Evolutionary conservation across 192 early-diverging fungal species (phyloP).

Genomic region (Globomyces pollinis-pini): DNA sequence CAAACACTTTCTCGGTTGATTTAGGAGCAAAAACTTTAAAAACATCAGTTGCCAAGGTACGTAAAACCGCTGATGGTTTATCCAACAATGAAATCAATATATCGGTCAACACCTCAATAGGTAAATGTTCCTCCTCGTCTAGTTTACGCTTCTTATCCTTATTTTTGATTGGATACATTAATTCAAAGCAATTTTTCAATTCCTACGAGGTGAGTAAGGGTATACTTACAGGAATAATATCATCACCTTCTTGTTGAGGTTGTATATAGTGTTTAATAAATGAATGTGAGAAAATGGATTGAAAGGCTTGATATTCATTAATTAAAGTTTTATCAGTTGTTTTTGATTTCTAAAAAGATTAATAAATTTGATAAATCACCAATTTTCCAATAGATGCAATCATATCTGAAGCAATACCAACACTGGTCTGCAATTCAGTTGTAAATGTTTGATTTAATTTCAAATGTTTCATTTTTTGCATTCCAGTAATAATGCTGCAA

Average conservation of each 20-base stretch:
- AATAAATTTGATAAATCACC: too few species aligned
- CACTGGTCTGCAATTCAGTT: not conserved
- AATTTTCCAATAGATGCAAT: too few species aligned
- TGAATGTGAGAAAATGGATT: too few species aligned
- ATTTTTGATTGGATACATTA: slow-evolving; percentile 47
- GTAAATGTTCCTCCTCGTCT: slow-evolving; percentile 58
- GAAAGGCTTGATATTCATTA: too few species aligned
- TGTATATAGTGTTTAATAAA: too few species aligned
- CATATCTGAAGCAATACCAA: not conserved
- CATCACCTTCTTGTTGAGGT: too few species aligned
- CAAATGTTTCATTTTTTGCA: slow-evolving; percentile 3
- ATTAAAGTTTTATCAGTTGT: too few species aligned
- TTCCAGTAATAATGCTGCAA: not conserved
- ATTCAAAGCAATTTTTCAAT: slow-evolving; percentile 65
- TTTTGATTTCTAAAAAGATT: too few species aligned
- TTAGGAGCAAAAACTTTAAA: slow-evolving; percentile 75
- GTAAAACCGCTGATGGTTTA: slow-evolving; percentile 67
- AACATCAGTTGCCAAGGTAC: slow-evolving; percentile 68
- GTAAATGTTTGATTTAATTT: not conserved
- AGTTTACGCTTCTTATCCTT: slow-evolving; percentile 23
- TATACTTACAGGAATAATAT: too few species aligned
- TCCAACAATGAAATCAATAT: slow-evolving; percentile 82
- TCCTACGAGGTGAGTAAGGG: slow-evolving; percentile 44
- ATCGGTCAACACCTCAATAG: slow-evolving; percentile 91
- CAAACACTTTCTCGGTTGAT: slow-evolving; percentile 67